These are phyloP conservation scores for Groenewaldozyma sp. DNA, from an alignment of 1,139 yeast genomes.

Conservation along the genomic window DNA sequence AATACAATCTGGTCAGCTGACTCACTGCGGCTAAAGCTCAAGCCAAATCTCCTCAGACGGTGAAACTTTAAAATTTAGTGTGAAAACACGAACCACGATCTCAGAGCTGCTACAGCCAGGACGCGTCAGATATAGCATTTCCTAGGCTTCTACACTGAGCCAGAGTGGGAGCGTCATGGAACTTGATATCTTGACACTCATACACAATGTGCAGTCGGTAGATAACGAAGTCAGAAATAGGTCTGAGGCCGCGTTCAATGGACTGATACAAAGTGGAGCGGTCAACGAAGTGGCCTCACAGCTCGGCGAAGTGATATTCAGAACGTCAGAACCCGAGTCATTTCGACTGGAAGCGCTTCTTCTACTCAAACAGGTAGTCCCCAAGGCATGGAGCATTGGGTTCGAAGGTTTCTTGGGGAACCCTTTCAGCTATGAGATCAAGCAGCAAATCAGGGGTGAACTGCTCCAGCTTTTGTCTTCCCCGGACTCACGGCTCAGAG, in stretches of 20 bases:
- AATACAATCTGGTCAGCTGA: no score
- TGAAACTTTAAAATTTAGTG: no score
- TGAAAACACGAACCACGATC: no score
- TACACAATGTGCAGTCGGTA: not conserved
- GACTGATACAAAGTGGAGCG: not conserved
- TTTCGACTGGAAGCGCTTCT: slow-evolving; percentile 53
- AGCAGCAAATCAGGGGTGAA: slow-evolving; percentile 40
- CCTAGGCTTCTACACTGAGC: no score
- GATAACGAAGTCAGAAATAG: not conserved
- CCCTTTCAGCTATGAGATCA: slow-evolving; percentile 42
- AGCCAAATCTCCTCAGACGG: no score
- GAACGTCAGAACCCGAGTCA: not conserved
- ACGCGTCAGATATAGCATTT: no score
- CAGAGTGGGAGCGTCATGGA: no score
- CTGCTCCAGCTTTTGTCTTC: slow-evolving; percentile 47
- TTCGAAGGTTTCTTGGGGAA: slow-evolving; percentile 71
- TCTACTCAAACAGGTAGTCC: slow-evolving; percentile 60
- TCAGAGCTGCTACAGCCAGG: no score
- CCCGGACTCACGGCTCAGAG: slow-evolving; percentile 51
- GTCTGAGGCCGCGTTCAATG: not conserved
- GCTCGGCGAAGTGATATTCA: not conserved
- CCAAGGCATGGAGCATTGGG: slow-evolving; percentile 77
- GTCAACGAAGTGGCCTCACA: not conserved
- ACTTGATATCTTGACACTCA: not conserved
- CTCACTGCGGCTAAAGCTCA: no score